These are phyloP conservation scores for Nitzschia sp. DNA, from an alignment of 108 stramenopile species.

Conservation along the genomic window DNA sequence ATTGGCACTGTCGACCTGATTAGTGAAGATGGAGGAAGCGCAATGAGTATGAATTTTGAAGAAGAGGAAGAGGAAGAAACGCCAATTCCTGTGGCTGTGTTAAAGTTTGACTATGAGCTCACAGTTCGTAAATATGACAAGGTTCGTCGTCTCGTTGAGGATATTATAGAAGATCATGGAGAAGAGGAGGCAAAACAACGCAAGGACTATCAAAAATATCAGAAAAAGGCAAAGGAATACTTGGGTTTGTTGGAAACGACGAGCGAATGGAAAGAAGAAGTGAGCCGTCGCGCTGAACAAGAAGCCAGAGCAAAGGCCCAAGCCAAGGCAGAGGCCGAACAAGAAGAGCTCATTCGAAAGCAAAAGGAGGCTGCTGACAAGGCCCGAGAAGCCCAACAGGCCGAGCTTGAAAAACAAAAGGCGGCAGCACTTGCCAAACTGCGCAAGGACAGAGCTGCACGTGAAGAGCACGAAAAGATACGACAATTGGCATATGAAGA, in stretches of 20 bases:
- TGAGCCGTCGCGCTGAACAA: constrained; percentile 1
- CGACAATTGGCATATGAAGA: not conserved
- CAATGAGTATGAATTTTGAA: not conserved
- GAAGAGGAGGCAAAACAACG: constrained; percentile 1
- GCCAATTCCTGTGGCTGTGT: not conserved
- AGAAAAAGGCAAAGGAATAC: constrained; percentile 8
- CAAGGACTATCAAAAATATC: constrained; percentile 9
- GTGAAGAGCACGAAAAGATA: constrained; percentile 2
- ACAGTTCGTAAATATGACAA: constrained; percentile 13
- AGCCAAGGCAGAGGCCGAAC: constrained; percentile 11
- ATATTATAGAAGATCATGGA: constrained; percentile 1
- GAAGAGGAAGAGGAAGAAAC: not conserved
- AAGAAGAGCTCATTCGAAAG: constrained; percentile 5
- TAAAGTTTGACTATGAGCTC: constrained; percentile 9
- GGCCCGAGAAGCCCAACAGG: constrained; percentile 1
- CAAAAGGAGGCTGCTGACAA: constrained; percentile 4
- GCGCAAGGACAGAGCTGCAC: constrained; percentile 2
- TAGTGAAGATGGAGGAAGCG: not conserved
- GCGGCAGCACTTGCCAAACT: constrained; percentile 14
- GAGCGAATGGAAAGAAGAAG: constrained; percentile 10
- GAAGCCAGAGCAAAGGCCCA: not conserved
- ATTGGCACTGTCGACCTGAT: not conserved
- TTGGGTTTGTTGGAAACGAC: constrained; percentile 8
- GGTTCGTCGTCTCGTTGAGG: not conserved
- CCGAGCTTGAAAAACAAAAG: constrained; percentile 16